Evolutionary conservation across 176 grass and related monocot species (phyloP).

Genomic region (Oryza officinalis): DNA sequence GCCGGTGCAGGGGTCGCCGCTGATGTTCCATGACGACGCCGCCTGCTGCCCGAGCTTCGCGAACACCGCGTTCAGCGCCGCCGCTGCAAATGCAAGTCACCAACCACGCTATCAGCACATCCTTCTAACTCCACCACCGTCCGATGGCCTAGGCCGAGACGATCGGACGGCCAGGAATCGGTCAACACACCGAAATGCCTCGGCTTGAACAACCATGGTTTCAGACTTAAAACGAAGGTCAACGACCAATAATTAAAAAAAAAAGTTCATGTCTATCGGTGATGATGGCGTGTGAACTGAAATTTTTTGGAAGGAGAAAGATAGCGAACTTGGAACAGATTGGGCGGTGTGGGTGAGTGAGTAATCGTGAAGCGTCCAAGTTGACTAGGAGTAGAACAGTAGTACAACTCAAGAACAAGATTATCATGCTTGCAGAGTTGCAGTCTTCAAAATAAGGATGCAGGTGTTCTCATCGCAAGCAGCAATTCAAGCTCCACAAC

Average conservation of each 20-base stretch:
- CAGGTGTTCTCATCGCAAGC: neutral
- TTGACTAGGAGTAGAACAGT: no score
- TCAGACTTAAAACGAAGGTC: neutral
- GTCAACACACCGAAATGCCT: neutral
- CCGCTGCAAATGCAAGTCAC: conserved; percentile 37
- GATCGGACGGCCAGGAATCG: neutral
- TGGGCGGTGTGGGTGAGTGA: no score
- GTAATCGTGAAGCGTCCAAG: no score
- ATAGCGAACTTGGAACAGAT: neutral
- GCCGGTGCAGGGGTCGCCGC: conserved; percentile 92
- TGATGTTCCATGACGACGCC: conserved; percentile 74
- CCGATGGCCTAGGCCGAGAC: neutral
- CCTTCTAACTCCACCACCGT: neutral
- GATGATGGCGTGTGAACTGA: conserved; percentile 13
- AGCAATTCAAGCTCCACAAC: no score
- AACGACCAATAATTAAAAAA: neutral
- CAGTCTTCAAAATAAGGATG: neutral
- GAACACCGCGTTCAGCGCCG: conserved; percentile 72
- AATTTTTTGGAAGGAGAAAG: neutral
- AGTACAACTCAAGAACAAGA: neutral
- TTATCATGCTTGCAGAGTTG: neutral
- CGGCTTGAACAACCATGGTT: neutral
- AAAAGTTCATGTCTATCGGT: neutral
- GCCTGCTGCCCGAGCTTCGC: conserved; percentile 50
- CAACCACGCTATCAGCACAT: neutral